phyloP scores from a whole-genome alignment of 75 land plant genomes.

The Ceratopteris richardii region DNA sequence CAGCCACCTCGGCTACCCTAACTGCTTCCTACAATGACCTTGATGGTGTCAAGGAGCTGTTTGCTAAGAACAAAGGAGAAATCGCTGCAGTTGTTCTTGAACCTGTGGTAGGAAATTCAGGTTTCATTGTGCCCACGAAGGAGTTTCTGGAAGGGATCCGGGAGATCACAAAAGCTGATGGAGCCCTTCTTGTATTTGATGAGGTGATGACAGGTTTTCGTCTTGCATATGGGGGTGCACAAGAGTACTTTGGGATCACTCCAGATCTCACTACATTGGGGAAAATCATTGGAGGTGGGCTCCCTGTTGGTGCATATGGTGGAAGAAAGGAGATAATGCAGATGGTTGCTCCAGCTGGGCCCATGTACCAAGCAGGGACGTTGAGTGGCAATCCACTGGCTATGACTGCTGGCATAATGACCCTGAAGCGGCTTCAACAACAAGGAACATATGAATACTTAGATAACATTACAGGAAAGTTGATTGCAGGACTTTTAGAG shows the following conservation, averaged over 20 bases:
- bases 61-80: constrained; percentile 49
- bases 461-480: constrained; percentile 63
- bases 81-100: constrained; percentile 91
- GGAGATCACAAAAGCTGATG: constrained; percentile 48
- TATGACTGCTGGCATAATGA: constrained; percentile 96
- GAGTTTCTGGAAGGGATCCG: constrained; percentile 56
- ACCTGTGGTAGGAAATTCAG: constrained; percentile 95
- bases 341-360: constrained; percentile 99
- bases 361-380: constrained; percentile 98
- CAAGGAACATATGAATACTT: constrained; percentile 75
- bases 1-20: constrained; percentile 66
- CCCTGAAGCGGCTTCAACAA: constrained; percentile 57
- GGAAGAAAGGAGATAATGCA: constrained; percentile 92
- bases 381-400: constrained; percentile 96
- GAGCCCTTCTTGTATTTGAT: constrained; percentile 77
- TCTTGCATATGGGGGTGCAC: constrained; percentile 94
- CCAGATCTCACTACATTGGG: constrained; percentile 92
- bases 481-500: constrained; percentile 59
- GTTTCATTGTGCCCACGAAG: constrained; percentile 61
- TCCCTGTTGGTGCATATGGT: constrained; percentile 97
- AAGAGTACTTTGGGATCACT: constrained; percentile 83
- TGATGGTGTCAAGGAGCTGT: constrained; percentile 50
- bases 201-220: constrained; percentile 98
- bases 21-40: constrained; percentile 78
- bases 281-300: constrained; percentile 94